A percentile compares a stretch with the other conserved stretches of the same genome.
phyloP scores from a whole-genome alignment of 2,329 filamentous ascomycete species.

The Fusarium coicis region DNA sequence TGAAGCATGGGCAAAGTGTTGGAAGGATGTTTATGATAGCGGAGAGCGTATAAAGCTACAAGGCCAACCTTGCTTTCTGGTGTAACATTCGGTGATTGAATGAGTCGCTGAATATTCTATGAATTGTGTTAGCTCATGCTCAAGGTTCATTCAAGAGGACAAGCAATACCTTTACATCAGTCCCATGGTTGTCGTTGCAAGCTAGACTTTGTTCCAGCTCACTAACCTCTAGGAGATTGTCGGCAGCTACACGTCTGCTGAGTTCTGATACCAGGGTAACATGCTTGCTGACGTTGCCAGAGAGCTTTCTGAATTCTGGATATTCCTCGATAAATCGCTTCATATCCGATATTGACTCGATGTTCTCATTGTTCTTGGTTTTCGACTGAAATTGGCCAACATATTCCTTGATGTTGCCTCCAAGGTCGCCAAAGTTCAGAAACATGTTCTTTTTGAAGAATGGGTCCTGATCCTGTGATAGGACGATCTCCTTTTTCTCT shows the following conservation, averaged over 20 bases:
- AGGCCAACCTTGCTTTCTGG: slow-evolving; percentile 87
- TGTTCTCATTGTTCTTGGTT: slow-evolving; percentile 94
- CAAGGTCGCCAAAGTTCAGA: slow-evolving; percentile 94
- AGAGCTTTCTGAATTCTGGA: slow-evolving; percentile 95
- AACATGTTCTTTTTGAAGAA: slow-evolving; percentile 99
- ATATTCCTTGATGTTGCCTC: slow-evolving; percentile 97
- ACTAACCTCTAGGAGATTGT: slow-evolving; percentile 93
- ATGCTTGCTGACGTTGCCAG: slow-evolving; percentile 98
- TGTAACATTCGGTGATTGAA: slow-evolving; percentile 81
- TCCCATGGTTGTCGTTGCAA: slow-evolving; percentile 93
- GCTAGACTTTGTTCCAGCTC: slow-evolving; percentile 97
- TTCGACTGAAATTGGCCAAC: slow-evolving; percentile 98
- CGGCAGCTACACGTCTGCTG: slow-evolving; percentile 84
- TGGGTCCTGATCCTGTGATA: slow-evolving; percentile 96
- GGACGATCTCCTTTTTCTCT: slow-evolving; percentile 91
- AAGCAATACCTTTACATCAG: slow-evolving; percentile 81
- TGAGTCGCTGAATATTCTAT: slow-evolving; percentile 84
- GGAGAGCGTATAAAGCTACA: slow-evolving; percentile 92
- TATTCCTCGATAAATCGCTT: slow-evolving; percentile 99
- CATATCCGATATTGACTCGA: slow-evolving; percentile 98
- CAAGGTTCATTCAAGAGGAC: neutral
- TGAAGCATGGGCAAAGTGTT: slow-evolving; percentile 86
- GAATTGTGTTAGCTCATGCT: slow-evolving; percentile 35
- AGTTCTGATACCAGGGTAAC: slow-evolving; percentile 95
- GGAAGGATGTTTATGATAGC: slow-evolving; percentile 87